A percentile compares a stretch with the other conserved stretches of the same genome.
These are phyloP conservation scores for Tephrocybe sp. DNA, from an alignment of 768 basidiomycete genomes.

Conservation along the genomic window DNA sequence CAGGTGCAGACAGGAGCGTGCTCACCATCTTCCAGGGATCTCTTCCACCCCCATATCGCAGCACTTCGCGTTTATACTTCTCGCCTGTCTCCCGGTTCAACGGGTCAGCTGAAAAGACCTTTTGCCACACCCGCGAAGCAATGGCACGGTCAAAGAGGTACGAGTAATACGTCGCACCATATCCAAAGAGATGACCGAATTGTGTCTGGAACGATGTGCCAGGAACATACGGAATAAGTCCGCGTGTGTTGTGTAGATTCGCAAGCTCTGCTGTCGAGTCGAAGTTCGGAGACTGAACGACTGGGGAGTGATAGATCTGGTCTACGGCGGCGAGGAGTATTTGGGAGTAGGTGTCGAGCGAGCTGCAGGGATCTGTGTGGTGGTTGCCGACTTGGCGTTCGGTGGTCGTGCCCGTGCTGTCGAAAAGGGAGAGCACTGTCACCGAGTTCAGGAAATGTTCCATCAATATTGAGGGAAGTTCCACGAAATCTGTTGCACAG, in stretches of 20 bases:
- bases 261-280: conserved; percentile 71
- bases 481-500: conserved; percentile 97
- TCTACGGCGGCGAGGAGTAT: conserved; percentile 88
- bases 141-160: conserved; percentile 97
- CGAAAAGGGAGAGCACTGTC: conserved; percentile 77
- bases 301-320: conserved; percentile 83
- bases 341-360: conserved; percentile 88
- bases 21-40: conserved; percentile 96
- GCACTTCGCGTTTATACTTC: conserved; percentile 70
- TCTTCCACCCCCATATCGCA: conserved; percentile 82
- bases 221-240: conserved; percentile 78
- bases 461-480: conserved; percentile 97
- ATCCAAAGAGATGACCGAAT: conserved; percentile 93
- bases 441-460: conserved; percentile 93
- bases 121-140: conserved; percentile 85
- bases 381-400: conserved; percentile 55
- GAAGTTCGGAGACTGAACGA: conserved; percentile 52
- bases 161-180: conserved; percentile 97
- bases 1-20: conserved; percentile 57
- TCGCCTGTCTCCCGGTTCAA: conserved; percentile 76
- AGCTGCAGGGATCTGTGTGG: conserved; percentile 72
- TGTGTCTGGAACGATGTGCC: conserved; percentile 95
- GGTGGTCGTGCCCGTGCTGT: conserved; percentile 43
- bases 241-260: conserved; percentile 60
- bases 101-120: conserved; percentile 68